phyloP scores from a whole-genome alignment of 208 protist species.

The Endotrypanum monterogeii region DNA sequence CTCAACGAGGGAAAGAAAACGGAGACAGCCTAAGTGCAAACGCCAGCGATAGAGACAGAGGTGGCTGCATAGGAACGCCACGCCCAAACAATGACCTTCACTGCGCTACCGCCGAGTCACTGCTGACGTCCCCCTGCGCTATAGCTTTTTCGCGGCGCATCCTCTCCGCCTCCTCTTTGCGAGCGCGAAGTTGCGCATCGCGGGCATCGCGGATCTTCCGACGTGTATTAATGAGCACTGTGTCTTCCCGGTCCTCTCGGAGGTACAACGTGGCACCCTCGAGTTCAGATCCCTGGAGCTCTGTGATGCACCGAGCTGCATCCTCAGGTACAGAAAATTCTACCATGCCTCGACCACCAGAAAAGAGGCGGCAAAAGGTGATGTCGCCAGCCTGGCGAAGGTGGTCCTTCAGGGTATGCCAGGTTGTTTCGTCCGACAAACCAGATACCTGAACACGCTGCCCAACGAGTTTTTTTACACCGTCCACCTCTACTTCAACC shows the following conservation, averaged over 20 bases:
- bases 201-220: slow-evolving; percentile 80
- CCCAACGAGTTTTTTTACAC: slow-evolving; percentile 89
- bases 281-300: slow-evolving; percentile 85
- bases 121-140: slow-evolving; percentile 45
- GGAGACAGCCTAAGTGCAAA: background rate
- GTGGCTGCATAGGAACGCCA: background rate
- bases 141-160: slow-evolving; percentile 47
- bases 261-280: slow-evolving; percentile 86
- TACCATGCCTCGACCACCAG: slow-evolving; percentile 79
- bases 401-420: slow-evolving; percentile 92
- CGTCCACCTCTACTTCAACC: slow-evolving; percentile 88
- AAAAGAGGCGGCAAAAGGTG: slow-evolving; percentile 77
- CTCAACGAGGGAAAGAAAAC: background rate
- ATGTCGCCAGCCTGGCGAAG: slow-evolving; percentile 84
- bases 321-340: slow-evolving; percentile 86
- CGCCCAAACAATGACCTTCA: background rate
- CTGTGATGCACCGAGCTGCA: slow-evolving; percentile 77
- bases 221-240: slow-evolving; percentile 81
- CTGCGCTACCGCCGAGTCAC: slow-evolving; percentile 4
- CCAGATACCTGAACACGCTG: slow-evolving; percentile 84
- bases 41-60: background rate
- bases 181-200: slow-evolving; percentile 72
- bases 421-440: slow-evolving; percentile 83
- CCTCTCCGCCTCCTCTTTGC: slow-evolving; percentile 77
- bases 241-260: slow-evolving; percentile 86